Conservation (phyloP, 2,329 filamentous ascomycete genomes). For the Fusarium brevicatenulatum region DNA sequence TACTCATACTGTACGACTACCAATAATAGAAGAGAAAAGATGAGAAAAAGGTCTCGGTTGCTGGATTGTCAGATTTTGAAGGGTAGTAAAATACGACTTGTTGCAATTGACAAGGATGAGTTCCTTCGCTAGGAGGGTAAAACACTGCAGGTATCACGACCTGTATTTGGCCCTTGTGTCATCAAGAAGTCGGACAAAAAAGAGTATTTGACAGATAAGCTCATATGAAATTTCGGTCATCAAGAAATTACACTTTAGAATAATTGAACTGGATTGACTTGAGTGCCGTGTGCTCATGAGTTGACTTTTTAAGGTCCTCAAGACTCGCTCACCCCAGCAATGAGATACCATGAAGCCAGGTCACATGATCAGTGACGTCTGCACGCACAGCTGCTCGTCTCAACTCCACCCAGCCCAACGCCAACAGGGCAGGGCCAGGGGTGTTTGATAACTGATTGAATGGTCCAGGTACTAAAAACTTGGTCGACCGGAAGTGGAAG, state of each 20-base stretch:
- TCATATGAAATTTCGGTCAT: too few relatives aligned
- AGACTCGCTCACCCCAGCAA: background rate
- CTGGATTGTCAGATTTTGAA: background rate
- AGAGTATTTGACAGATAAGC: background rate
- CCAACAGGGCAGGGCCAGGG: conserved; percentile 20
- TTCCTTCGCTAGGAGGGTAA: background rate
- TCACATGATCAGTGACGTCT: conserved; percentile 42
- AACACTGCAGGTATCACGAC: background rate
- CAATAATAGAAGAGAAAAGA: background rate
- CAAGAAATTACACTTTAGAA: background rate
- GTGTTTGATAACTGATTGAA: background rate
- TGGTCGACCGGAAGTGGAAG: background rate
- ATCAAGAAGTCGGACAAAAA: background rate
- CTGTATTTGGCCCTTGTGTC: background rate
- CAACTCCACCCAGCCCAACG: conserved; percentile 30
- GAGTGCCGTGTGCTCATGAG: background rate
- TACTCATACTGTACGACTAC: background rate
- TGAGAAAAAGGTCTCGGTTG: background rate
- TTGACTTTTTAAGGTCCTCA: background rate
- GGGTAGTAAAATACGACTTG: background rate
- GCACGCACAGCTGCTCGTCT: conserved; percentile 34
- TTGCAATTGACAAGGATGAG: background rate
- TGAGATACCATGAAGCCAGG: background rate
- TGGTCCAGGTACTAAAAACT: background rate
- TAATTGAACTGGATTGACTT: background rate